phyloP scores from a whole-genome alignment of 2,329 filamentous ascomycete genomes.

The Metarhizium sp. region DNA sequence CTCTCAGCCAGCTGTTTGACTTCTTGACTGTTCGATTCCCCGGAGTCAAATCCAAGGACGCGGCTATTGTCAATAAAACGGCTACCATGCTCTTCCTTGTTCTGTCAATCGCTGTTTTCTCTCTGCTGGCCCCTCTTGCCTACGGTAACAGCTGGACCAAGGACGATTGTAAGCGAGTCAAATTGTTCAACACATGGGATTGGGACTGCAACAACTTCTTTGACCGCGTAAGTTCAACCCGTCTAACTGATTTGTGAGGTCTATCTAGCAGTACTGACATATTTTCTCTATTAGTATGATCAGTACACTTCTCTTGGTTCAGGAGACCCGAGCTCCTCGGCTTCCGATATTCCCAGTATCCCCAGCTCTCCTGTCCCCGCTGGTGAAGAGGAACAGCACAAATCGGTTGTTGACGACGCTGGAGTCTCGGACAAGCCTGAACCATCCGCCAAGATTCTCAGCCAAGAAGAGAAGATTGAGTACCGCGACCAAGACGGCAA shows the following conservation, averaged over 20 bases:
- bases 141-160: slow-evolving; percentile 96
- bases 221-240: slow-evolving; percentile 59
- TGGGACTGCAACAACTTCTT: slow-evolving; percentile 97
- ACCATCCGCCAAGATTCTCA: slow-evolving; percentile 39
- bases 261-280: background rate
- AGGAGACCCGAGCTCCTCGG: slow-evolving; percentile 13
- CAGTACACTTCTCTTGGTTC: slow-evolving; percentile 8
- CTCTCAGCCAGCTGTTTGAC: slow-evolving; percentile 83
- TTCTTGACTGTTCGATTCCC: slow-evolving; percentile 68
- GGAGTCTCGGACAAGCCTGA: slow-evolving; percentile 40
- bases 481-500: slow-evolving; percentile 79
- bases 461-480: slow-evolving; percentile 73
- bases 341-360: slow-evolving; percentile 19
- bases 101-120: slow-evolving; percentile 66
- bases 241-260: background rate
- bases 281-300: slow-evolving; percentile 2
- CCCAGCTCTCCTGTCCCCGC: slow-evolving; percentile 13
- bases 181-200: slow-evolving; percentile 85
- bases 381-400: background rate
- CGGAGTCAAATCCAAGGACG: slow-evolving; percentile 55
- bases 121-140: slow-evolving; percentile 76
- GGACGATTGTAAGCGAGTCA: slow-evolving; percentile 74
- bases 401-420: slow-evolving; percentile 7
- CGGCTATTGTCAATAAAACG: slow-evolving; percentile 63
- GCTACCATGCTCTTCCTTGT: slow-evolving; percentile 65